A percentile compares a stretch with the other conserved stretches of the same genome.
phyloP scores from a whole-genome alignment of 208 protist species.

The Vickermania ingenoplastis region DNA sequence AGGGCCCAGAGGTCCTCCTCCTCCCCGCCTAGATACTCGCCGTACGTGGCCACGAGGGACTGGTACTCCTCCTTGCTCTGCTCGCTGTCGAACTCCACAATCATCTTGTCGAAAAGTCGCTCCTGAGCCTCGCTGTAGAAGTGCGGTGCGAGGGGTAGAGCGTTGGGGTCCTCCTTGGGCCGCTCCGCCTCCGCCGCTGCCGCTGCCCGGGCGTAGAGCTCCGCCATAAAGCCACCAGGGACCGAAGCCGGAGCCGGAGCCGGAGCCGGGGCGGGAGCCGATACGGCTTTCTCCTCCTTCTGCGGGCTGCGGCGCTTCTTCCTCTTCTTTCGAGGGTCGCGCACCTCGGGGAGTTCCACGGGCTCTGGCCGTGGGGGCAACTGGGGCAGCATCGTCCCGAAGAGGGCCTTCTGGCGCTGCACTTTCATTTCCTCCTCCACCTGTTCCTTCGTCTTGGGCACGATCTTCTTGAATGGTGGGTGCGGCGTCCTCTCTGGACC shows the following conservation, averaged over 20 bases:
- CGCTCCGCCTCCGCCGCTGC: not conserved
- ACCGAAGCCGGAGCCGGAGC: too few species aligned
- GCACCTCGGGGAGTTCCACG: not conserved
- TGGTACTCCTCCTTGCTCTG: conserved; percentile 1
- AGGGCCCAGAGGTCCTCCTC: not conserved
- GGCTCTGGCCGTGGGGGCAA: not conserved
- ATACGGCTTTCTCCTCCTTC: not conserved
- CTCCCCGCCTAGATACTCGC: not conserved
- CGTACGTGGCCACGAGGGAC: not conserved
- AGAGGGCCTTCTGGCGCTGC: not conserved
- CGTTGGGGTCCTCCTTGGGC: not conserved
- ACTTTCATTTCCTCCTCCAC: not conserved
- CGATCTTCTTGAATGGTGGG: not conserved
- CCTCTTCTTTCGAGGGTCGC: not conserved
- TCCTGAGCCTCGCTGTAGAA: not conserved
- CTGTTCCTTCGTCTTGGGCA: not conserved
- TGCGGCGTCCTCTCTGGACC: not conserved
- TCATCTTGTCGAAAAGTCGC: not conserved
- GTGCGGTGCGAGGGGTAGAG: not conserved
- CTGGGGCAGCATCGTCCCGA: not conserved
- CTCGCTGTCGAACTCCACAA: not conserved
- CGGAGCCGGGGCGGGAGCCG: not conserved
- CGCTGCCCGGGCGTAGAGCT: not conserved
- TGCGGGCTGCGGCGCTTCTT: too few species aligned
- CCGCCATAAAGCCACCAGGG: not conserved